Percentiles rank a stretch among this genome's conserved stretches.
Evolutionary conservation across 2,329 filamentous ascomycete genomes (phyloP).

Genomic region (Pseudopyricularia cyperi): DNA sequence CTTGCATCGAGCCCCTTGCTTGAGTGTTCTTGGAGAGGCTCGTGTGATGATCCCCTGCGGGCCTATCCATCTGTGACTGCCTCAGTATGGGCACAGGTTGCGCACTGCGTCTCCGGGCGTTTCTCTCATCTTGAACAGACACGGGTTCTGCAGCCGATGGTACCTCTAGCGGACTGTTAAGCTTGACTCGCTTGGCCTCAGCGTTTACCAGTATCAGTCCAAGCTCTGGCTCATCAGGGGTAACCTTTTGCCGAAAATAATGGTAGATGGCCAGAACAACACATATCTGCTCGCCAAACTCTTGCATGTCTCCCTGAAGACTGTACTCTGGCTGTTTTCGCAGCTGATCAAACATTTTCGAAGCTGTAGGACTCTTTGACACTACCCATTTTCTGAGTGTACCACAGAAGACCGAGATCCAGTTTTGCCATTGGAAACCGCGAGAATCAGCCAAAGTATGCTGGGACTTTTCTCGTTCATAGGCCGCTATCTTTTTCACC

Average conservation of each 20-base stretch:
- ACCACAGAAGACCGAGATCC: neutral
- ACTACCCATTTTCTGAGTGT: neutral
- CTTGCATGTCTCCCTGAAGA: neutral
- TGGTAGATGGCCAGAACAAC: conserved; percentile 1
- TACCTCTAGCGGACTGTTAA: neutral
- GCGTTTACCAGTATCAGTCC: neutral
- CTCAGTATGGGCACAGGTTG: neutral
- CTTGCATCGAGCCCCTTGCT: neutral
- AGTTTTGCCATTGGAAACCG: neutral
- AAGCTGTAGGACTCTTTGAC: neutral
- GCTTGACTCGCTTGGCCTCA: neutral
- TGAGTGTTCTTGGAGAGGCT: neutral
- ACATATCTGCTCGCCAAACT: neutral
- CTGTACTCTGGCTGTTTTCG: neutral
- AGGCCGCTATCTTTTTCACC: neutral
- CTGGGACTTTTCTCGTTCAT: neutral
- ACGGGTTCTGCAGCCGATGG: neutral
- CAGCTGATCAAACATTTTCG: neutral
- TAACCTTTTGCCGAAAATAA: neutral
- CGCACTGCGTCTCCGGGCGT: neutral
- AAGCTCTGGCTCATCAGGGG: neutral
- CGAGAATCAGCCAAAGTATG: neutral
- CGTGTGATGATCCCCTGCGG: neutral
- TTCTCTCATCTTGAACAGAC: neutral
- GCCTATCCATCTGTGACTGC: conserved; percentile 1